phyloP scores from a whole-genome alignment of 2,329 filamentous ascomycete genomes.

The Epichloe gansuensis region DNA sequence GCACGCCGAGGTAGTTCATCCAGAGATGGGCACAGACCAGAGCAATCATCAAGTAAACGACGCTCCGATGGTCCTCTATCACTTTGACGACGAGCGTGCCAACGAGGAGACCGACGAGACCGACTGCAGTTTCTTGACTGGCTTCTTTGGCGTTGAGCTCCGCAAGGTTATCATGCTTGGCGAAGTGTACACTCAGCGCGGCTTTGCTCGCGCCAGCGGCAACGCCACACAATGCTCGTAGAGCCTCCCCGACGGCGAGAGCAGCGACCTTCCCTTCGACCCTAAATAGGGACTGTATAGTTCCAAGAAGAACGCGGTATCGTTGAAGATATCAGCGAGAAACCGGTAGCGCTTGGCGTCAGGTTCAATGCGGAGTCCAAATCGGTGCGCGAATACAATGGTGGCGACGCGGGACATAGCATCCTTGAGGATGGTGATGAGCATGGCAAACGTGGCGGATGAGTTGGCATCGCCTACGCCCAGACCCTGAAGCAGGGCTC shows the following conservation, averaged over 20 bases:
- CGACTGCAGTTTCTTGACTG: conserved; percentile 89
- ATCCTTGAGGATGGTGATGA: conserved; percentile 74
- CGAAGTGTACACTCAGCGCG: conserved; percentile 84
- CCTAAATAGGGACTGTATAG: conserved; percentile 66
- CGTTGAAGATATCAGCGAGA: conserved; percentile 80
- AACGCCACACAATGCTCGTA: conserved; percentile 67
- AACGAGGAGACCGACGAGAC: conserved; percentile 72
- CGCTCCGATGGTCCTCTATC: conserved; percentile 57
- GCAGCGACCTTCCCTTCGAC: conserved; percentile 34
- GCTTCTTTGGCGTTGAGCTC: conserved; percentile 94
- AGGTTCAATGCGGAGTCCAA: conserved; percentile 73
- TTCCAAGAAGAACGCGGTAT: conserved; percentile 75
- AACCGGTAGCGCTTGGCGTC: conserved; percentile 87
- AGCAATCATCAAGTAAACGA: conserved; percentile 59
- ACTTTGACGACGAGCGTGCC: conserved; percentile 72
- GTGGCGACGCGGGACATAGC: conserved; percentile 72
- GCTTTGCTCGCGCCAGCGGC: conserved; percentile 85
- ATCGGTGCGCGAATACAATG: conserved; percentile 72
- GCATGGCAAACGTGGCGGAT: conserved; percentile 66
- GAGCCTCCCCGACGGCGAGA: conserved; percentile 37
- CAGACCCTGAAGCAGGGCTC: conserved; percentile 68
- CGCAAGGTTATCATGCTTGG: conserved; percentile 71
- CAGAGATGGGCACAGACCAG: conserved; percentile 67
- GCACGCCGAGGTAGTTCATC: conserved; percentile 79
- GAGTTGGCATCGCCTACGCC: conserved; percentile 73